Evolutionary conservation across 106 monocot species (phyloP).

Genomic region (Acorus calamus): DNA sequence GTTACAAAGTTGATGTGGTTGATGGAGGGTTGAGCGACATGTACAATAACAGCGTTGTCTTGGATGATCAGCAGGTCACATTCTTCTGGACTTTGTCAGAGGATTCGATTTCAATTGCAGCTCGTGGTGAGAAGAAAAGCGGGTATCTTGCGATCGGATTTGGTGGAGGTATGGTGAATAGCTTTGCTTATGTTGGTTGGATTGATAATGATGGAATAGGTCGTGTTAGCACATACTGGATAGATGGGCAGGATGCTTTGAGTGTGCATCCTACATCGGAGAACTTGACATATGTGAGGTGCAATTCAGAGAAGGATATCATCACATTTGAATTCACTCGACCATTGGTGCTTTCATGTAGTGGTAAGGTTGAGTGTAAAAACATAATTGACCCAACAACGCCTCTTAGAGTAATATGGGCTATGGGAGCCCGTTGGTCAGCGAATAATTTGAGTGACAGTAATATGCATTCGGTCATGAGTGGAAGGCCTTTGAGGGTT

Average conservation of each 20-base stretch:
- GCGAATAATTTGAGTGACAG: conserved; percentile 50
- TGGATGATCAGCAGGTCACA: conserved; percentile 86
- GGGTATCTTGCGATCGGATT: conserved; percentile 91
- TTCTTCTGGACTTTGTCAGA: conserved; percentile 80
- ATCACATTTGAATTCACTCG: conserved; percentile 88
- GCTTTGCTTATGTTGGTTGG: conserved; percentile 92
- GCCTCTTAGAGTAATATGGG: conserved; percentile 82
- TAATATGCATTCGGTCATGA: conserved; percentile 86
- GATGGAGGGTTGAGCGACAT: conserved; percentile 94
- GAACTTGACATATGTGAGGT: conserved; percentile 59
- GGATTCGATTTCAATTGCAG: conserved; percentile 69
- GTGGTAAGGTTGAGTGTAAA: conserved; percentile 71
- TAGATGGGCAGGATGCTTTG: conserved; percentile 61
- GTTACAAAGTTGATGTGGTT: conserved; percentile 91
- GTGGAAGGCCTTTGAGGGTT: conserved; percentile 50
- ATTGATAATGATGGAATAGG: conserved; percentile 58
- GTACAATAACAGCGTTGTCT: conserved; percentile 83
- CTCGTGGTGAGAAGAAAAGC: conserved; percentile 72
- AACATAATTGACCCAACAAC: conserved; percentile 79
- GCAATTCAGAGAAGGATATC: conserved; percentile 65
- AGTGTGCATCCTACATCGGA: conserved; percentile 62
- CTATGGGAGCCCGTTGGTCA: conserved; percentile 86
- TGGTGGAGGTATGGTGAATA: conserved; percentile 79
- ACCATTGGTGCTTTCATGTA: conserved; percentile 58
- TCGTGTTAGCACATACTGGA: conserved; percentile 77